A percentile compares a stretch with the other conserved stretches of the same genome.
Conservation (phyloP, 257 asterid species). For the Fraxinus anomala region DNA sequence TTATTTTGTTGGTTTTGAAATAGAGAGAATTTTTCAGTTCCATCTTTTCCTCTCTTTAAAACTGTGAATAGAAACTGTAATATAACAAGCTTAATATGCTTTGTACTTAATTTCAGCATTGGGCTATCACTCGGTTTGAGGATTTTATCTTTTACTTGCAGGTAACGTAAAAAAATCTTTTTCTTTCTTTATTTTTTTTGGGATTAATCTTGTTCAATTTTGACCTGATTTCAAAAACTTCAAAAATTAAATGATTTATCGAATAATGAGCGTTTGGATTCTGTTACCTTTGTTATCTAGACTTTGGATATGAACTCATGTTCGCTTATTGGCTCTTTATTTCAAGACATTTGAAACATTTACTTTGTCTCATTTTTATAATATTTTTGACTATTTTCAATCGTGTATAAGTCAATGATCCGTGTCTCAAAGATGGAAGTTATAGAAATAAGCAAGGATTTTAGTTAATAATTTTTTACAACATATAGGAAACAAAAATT, state of each 20-base stretch:
- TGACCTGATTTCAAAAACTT: not conserved
- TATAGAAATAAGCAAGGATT: too few relatives aligned
- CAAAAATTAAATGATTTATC: not conserved
- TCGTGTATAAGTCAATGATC: too few relatives aligned
- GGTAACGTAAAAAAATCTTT: slow-evolving; percentile 13
- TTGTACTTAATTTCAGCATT: slow-evolving; percentile 15
- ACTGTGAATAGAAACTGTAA: slow-evolving; percentile 8
- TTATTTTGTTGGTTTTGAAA: slow-evolving; percentile 26
- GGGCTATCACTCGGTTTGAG: slow-evolving; percentile 23
- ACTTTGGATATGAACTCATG: slow-evolving; percentile 7
- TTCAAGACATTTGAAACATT: too few relatives aligned
- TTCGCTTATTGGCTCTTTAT: too few relatives aligned
- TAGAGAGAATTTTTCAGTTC: slow-evolving; percentile 25
- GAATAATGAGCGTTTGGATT: slow-evolving; percentile 7
- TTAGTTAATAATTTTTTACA: too few relatives aligned
- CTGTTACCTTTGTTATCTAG: not conserved
- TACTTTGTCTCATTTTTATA: too few relatives aligned
- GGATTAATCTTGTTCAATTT: slow-evolving; percentile 11
- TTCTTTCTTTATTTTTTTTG: not conserved
- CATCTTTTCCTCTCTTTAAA: not conserved
- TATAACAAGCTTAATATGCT: slow-evolving; percentile 12
- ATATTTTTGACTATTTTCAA: too few relatives aligned
- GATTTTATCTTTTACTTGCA: slow-evolving; percentile 26
- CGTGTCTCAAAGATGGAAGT: too few relatives aligned
- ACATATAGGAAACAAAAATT: too few relatives aligned